Conservation (phyloP, 2,329 filamentous ascomycete genomes). For the Pseudocercospora vitis region DNA sequence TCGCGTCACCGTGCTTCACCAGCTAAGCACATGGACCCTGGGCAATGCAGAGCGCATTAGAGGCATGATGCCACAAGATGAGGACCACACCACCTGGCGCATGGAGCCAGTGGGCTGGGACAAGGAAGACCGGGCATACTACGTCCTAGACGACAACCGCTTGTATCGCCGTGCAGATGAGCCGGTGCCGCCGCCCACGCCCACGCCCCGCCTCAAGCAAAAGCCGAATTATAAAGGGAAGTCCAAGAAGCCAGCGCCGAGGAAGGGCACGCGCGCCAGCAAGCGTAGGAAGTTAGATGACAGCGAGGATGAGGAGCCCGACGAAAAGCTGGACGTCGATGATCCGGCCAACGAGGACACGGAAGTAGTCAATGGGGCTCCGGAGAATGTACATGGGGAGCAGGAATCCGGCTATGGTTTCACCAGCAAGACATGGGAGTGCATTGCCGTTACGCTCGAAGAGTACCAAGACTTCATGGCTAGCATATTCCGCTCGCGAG, state of each 20-base stretch:
- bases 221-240: conserved; percentile 56
- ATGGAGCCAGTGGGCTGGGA: conserved; percentile 90
- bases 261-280: conserved; percentile 60
- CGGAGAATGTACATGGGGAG: conserved; percentile 33
- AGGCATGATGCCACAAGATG: conserved; percentile 80
- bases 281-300: conserved; percentile 68
- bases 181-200: conserved; percentile 56
- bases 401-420: conserved; percentile 56
- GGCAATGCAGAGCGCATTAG: conserved; percentile 82
- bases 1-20: conserved; percentile 81
- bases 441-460: conserved; percentile 75
- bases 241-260: conserved; percentile 59
- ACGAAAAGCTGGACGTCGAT: conserved; percentile 45
- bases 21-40: conserved; percentile 86
- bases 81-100: conserved; percentile 51
- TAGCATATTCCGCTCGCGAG: conserved; percentile 71
- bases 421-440: conserved; percentile 84
- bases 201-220: conserved; percentile 58
- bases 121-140: conserved; percentile 79
- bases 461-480: conserved; percentile 74
- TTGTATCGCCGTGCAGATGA: conserved; percentile 85
- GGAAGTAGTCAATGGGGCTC: conserved; percentile 30
- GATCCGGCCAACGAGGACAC: conserved; percentile 45
- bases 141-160: conserved; percentile 88
- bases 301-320: conserved; percentile 44